Evolutionary conservation across 768 basidiomycete genomes (phyloP).

Genomic region (Tylopilus subfusipes): DNA sequence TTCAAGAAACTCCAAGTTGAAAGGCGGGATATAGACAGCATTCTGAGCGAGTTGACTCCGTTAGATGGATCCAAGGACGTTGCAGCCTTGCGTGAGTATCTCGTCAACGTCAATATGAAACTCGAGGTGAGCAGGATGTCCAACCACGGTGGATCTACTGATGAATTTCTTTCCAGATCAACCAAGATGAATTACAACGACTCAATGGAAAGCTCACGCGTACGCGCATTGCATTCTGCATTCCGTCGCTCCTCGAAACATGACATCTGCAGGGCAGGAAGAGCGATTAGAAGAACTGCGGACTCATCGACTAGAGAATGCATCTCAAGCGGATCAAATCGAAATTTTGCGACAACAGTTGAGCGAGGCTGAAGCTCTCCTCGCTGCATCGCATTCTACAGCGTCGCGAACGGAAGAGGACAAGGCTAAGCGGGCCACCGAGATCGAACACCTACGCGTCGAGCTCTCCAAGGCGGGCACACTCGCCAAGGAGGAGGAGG

Average conservation of each 20-base stretch:
- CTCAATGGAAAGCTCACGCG: conserved; percentile 70
- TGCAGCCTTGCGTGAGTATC: conserved; percentile 67
- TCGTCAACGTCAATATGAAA: conserved; percentile 64
- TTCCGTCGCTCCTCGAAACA: background rate
- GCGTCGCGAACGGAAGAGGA: conserved; percentile 48
- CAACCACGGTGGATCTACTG: background rate
- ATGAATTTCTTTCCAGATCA: conserved; percentile 40
- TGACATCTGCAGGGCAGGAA: conserved; percentile 62
- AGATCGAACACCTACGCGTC: conserved; percentile 54
- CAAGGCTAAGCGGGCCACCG: conserved; percentile 46
- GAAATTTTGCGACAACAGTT: conserved; percentile 67
- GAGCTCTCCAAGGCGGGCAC: conserved; percentile 62
- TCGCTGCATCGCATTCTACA: conserved; percentile 54
- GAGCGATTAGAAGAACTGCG: conserved; percentile 80
- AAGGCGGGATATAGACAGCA: conserved; percentile 60
- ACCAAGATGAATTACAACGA: conserved; percentile 75
- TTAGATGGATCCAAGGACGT: conserved; percentile 62
- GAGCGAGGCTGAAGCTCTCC: conserved; percentile 63
- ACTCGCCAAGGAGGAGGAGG: conserved; percentile 88
- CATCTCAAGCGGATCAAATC: conserved; percentile 75
- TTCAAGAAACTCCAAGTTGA: conserved; percentile 75
- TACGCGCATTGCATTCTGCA: conserved; percentile 36
- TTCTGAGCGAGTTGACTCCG: conserved; percentile 70
- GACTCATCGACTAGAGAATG: conserved; percentile 73
- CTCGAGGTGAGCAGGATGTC: conserved; percentile 52